These are phyloP conservation scores for Rhododendron mucronatum DNA, from an alignment of 148 eudicot genomes.

Conservation along the genomic window DNA sequence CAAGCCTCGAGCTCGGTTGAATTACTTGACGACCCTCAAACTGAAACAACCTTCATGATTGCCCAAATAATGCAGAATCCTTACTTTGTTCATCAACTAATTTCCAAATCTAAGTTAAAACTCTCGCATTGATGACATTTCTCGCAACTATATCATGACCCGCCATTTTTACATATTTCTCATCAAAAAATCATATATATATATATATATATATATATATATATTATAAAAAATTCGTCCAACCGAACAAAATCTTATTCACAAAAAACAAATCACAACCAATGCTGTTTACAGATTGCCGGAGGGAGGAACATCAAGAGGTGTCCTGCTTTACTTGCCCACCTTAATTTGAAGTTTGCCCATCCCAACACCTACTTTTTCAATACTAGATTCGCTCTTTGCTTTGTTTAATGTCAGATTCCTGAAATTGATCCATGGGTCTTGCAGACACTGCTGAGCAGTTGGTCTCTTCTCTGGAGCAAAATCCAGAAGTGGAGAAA, in stretches of 20 bases:
- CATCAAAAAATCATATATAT: slow-evolving; percentile 11
- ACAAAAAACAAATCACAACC: slow-evolving; percentile 17
- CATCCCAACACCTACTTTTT: slow-evolving; percentile 37
- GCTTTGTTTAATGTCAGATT: slow-evolving; percentile 28
- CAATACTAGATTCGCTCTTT: slow-evolving; percentile 27
- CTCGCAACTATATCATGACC: slow-evolving; percentile 9
- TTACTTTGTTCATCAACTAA: background rate
- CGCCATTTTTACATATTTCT: slow-evolving; percentile 33
- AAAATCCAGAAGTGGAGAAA: slow-evolving; percentile 77
- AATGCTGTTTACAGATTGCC: slow-evolving; percentile 15
- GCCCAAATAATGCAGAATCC: background rate
- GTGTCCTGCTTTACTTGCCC: slow-evolving; percentile 24
- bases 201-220: too few relatives aligned
- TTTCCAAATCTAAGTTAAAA: slow-evolving; percentile 8
- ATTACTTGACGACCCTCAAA: background rate
- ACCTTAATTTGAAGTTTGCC: slow-evolving; percentile 45
- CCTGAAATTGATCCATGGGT: slow-evolving; percentile 61
- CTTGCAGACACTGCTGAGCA: slow-evolving; percentile 81
- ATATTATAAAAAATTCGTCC: slow-evolving; percentile 23
- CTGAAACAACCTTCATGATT: background rate
- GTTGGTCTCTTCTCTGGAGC: slow-evolving; percentile 91
- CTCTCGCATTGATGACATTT: slow-evolving; percentile 11
- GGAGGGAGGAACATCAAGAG: slow-evolving; percentile 1
- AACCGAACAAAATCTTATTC: slow-evolving; percentile 2
- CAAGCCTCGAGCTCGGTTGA: background rate